Base-by-base conservation (phyloP, 2,329 filamentous ascomycete species). In the Pseudogymnoascus sp. region DNA sequence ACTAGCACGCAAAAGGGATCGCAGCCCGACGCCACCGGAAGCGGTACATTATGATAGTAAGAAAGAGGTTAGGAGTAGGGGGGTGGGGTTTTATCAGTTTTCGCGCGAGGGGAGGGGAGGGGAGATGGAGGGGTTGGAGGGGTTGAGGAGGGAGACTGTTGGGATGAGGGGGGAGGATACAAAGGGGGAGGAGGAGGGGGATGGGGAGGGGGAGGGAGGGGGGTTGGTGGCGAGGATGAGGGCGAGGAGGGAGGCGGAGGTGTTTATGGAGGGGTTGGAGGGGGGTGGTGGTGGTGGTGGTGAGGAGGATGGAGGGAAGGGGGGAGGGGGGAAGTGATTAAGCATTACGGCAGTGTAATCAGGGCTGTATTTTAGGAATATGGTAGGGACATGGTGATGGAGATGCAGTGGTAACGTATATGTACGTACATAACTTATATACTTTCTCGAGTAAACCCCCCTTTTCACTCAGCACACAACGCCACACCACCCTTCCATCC, bases 21-120 rank as follows among this genome's bases (percentile, higher is more conserved):
- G 87, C 64, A 88, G 86, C 69, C 80, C 87, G 61, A 96, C 93
- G 60, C 91, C 93, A 62, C 93, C 92, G 5, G 85, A 87, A 6
- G 84, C 88, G 69, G 81, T 82, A 70, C 93, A 97, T 76, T 99
- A 97, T 76, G 89, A 97, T 74, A 91, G 91, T 1, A 83, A 84
- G 66, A 83, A 82, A 66, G 95, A 99, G 80, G 86, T 96, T 60
- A 81, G 95, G 66, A 91, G 86, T 51, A 93, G 95, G 70, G 95
- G 95, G 3, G 90, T 90, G 0, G 95, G 90, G 0, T 99, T 97
- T 77, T 97, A 92, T 78, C 86, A 89, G 64, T 97, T 99, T 73
- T 91, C 88, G 64, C 84, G 83, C 68, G 89, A 96, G 74, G 86
- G 80, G 67, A 76, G 87, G 72, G 75, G 76, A 70, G 70, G 71